phyloP scores from a whole-genome alignment of 192 early-diverging fungal genomes.

The Backusella liffmaniae region DNA sequence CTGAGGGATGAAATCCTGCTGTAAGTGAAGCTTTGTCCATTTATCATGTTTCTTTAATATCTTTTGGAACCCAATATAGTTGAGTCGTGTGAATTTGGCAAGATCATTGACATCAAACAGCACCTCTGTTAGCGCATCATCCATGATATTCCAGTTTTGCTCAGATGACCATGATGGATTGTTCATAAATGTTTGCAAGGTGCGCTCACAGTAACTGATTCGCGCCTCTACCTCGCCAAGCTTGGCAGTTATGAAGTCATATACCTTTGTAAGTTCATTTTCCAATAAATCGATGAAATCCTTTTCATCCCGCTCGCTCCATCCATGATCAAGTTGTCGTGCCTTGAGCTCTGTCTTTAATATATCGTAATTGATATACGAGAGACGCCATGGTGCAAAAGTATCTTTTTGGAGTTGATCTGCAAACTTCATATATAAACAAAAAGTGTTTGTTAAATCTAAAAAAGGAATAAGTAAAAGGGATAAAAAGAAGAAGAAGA shows the following conservation, averaged over 20 bases:
- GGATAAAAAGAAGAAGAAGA: not conserved
- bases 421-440: constrained; percentile 80
- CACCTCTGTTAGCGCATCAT: constrained; percentile 65
- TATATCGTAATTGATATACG: constrained; percentile 80
- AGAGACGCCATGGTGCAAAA: constrained; percentile 78
- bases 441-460: constrained; percentile 7
- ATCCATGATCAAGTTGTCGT: constrained; percentile 55
- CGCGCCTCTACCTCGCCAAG: constrained; percentile 71
- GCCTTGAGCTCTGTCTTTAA: constrained; percentile 84
- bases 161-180: constrained; percentile 53
- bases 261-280: constrained; percentile 88
- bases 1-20: constrained; percentile 72
- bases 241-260: constrained; percentile 72
- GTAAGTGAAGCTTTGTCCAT: constrained; percentile 73
- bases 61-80: constrained; percentile 84
- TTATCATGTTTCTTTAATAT: constrained; percentile 99
- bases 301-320: constrained; percentile 69
- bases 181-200: constrained; percentile 48
- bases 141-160: constrained; percentile 52
- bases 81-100: constrained; percentile 76
- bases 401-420: constrained; percentile 66
- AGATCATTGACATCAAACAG: constrained; percentile 78
- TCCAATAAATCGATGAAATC: constrained; percentile 80
- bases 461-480: constrained; percentile 6
- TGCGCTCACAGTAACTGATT: constrained; percentile 66